Evolutionary conservation across 441 rosid species (phyloP), one percentile per base, ranked within the genome.

Genomic region (Adansonia grandidieri): DNA sequence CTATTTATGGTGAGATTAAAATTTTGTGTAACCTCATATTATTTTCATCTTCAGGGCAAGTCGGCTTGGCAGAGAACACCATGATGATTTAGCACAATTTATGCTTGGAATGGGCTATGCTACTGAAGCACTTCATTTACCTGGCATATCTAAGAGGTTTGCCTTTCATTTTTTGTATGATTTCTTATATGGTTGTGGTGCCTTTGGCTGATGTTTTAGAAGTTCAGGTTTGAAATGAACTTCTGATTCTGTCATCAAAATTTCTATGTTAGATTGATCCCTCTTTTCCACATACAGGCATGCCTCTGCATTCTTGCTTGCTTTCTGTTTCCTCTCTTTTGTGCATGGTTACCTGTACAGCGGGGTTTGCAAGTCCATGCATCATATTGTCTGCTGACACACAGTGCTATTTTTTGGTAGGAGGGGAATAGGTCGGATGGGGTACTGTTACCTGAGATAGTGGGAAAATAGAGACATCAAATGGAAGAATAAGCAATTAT

Each of bases 51-150:
- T 78, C 89, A 96, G 99, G 98, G 98, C 98, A 82, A 96, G 95
- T 88, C 89, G 99, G 83, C 99, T 96, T 81, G 99, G 95, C 53
- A 93, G 99, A 84, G 99, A 96, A 79, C 99, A 96, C 84, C 99
- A 96, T 80, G 99, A 96, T 85, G 99, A 96, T 86, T 88, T 96
- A 67, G 98, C 98, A 57, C 97, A 96, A 78, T 96, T 96, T 81
- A 87, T 96, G 97, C 87, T 94, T 82, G 99, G 98, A 73, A 96
- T 96, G 99, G 99, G 99, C 77, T 96, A 96, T 78, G 98, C 98
- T 32, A 96, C 91, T 64, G 99, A 96, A 89, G 99, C 99, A 74
- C 99, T 96, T 86, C 98, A 96, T 88, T 89, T 96, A 73, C 97
- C 99, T 83, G 99, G 99, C 82, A 91, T 96, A 89, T 96, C 99